Percentiles rank a stretch among this genome's conserved stretches.
These are phyloP conservation scores for Tetradesmus obliquus DNA, from an alignment of 139 green algal species.

Conservation along the genomic window DNA sequence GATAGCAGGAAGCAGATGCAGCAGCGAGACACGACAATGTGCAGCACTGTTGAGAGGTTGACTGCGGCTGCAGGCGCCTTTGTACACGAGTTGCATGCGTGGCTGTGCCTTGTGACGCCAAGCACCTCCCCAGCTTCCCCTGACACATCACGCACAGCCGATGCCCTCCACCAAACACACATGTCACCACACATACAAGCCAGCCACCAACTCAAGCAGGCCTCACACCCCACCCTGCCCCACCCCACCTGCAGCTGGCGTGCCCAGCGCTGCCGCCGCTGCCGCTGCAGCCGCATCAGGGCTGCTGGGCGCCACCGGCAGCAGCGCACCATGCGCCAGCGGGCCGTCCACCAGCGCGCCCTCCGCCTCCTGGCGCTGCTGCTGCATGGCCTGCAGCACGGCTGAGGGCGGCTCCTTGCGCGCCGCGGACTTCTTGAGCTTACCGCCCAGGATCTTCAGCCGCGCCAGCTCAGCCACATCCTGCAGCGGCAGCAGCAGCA, in stretches of 20 bases:
- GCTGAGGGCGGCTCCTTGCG: conserved; percentile 44
- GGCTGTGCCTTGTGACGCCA: too few species aligned
- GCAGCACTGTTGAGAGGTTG: neutral
- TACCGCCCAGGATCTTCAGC: conserved; percentile 74
- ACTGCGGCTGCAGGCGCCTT: neutral
- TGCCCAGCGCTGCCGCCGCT: neutral
- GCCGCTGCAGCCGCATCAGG: neutral
- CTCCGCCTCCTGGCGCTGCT: conserved; percentile 46
- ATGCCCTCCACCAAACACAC: too few species aligned
- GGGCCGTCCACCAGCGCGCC: neutral
- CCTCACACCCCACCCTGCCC: neutral
- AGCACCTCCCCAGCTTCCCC: too few species aligned
- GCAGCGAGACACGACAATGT: neutral
- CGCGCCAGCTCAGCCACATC: conserved; percentile 76
- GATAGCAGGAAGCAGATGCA: neutral
- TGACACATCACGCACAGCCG: too few species aligned
- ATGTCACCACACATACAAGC: neutral
- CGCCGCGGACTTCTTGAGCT: conserved; percentile 59
- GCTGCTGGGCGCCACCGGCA: neutral
- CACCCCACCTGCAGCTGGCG: neutral
- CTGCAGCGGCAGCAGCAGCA: neutral
- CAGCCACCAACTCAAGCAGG: neutral
- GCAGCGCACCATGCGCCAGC: neutral
- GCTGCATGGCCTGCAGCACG: conserved; percentile 52
- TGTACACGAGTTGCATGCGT: too few species aligned